These are phyloP conservation scores for Fraxinus xanthoxyloides DNA, from an alignment of 305 asterid species.

Conservation along the genomic window DNA sequence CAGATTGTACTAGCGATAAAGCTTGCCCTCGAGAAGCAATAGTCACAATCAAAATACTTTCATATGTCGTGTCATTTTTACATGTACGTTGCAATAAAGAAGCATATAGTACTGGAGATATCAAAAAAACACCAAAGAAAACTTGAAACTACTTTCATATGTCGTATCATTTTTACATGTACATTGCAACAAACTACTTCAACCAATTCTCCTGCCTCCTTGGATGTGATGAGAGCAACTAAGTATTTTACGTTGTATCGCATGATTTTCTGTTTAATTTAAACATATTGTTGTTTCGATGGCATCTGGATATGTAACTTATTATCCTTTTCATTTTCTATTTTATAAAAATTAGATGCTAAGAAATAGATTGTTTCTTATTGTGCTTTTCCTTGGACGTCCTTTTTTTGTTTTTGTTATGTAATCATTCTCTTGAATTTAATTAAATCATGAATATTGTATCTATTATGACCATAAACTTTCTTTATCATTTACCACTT, in stretches of 20 bases:
- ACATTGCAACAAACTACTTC: conserved; percentile 17
- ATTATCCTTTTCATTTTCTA: neutral
- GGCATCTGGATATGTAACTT: neutral
- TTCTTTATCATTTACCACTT: too few relatives aligned
- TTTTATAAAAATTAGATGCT: neutral
- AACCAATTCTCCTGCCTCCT: conserved; percentile 66
- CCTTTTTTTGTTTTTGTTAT: too few relatives aligned
- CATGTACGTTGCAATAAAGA: conserved; percentile 34
- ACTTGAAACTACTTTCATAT: conserved; percentile 35
- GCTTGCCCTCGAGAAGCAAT: conserved; percentile 76
- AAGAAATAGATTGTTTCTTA: neutral
- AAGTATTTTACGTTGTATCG: conserved; percentile 71
- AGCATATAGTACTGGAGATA: conserved; percentile 62
- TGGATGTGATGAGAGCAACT: conserved; percentile 79
- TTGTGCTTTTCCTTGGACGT: too few relatives aligned
- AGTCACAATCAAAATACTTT: conserved; percentile 65
- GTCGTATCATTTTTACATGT: too few relatives aligned
- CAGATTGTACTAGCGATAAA: conserved; percentile 76
- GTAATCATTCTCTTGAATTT: too few relatives aligned
- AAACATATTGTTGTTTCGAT: neutral
- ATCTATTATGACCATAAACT: too few relatives aligned
- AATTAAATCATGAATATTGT: too few relatives aligned
- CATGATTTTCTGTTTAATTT: conserved; percentile 34
- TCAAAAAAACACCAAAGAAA: conserved; percentile 56
- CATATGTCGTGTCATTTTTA: conserved; percentile 65